Evolutionary conservation across 805 yeast genomes (phyloP), one percentile per base, ranked within the genome.

Genomic region (Candida multigemmis): DNA sequence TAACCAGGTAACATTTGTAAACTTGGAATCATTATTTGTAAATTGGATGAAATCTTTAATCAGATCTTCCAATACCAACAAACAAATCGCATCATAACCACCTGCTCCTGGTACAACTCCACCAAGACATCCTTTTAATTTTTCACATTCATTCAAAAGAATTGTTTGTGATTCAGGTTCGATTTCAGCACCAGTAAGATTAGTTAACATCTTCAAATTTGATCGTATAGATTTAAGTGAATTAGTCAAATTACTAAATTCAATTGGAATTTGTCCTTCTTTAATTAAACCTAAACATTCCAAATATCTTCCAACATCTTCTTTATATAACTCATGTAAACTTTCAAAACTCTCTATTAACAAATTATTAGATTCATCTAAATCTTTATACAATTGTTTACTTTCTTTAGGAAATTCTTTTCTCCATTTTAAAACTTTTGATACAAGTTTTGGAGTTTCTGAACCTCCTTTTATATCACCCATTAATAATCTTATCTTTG

Each of bases 51-150:
- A 58, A 7, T 40, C 33, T 3, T 42, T 50, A 3, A 69, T 47
- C 3, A 69, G 48, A 1, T 51, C 43, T 15, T 68, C 72, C 2
- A 69, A 62, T 3, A 79, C 77, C 15, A 91, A 51, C 15, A 89
- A 43, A 30, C 93, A 71, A 12, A 91, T 71, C 1, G 98, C 98
- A 58, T 91, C 98, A 46, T 76, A 81, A 0, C 98, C 98, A 15
- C 98, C 98, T 1, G 98, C 98, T 2, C 98, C 98, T 0, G 98
- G 98, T 3, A 91, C 94, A 18, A 91, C 87, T n/a, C 95, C 96
- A 0, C 95, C 94, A 12, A 89, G 40, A 16, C 85, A 91, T 10
- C 98, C 98, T 0, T 59, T 60, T 12, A 83, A 45, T 6, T 31
- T 23, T 6, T 50, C 38, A 21, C 65, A 48, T 11, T 58, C 48